Conservation (phyloP, 495 filamentous ascomycete species). For the Rostrohypoxylon terebratum region DNA sequence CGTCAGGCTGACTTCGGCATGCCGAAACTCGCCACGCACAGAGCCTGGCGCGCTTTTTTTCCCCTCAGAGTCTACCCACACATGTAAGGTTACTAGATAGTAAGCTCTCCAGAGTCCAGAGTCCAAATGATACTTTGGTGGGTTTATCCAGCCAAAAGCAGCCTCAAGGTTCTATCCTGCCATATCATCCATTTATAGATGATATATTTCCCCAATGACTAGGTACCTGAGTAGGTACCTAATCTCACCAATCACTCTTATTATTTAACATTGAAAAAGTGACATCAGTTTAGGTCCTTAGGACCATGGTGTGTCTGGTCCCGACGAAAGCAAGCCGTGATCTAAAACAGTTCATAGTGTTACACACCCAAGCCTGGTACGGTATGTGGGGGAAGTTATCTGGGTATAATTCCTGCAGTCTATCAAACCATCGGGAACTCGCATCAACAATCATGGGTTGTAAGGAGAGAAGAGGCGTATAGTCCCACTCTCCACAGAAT, state of each 20-base stretch:
- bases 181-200: neutral
- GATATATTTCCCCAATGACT: neutral
- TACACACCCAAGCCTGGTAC: slow-evolving; percentile 30
- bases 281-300: neutral
- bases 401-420: slow-evolving; percentile 37
- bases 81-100: neutral
- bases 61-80: neutral
- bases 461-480: slow-evolving; percentile 8
- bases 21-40: neutral
- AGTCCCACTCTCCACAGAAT: slow-evolving; percentile 16
- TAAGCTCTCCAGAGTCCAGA: neutral
- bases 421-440: slow-evolving; percentile 41
- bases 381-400: slow-evolving; percentile 35
- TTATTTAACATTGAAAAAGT: neutral
- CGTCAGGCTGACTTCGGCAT: slow-evolving; percentile 20
- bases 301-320: neutral
- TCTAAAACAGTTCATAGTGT: slow-evolving; percentile 41
- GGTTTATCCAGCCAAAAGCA: neutral
- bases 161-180: neutral
- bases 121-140: neutral
- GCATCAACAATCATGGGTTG: slow-evolving; percentile 39
- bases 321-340: slow-evolving; percentile 1
- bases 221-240: too few species aligned
- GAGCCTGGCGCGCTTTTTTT: neutral
- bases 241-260: too few species aligned